A percentile compares a stretch with the other conserved stretches of the same genome.
Evolutionary conservation across 306 rosid species (phyloP).

Genomic region (Acacia acuminata): DNA sequence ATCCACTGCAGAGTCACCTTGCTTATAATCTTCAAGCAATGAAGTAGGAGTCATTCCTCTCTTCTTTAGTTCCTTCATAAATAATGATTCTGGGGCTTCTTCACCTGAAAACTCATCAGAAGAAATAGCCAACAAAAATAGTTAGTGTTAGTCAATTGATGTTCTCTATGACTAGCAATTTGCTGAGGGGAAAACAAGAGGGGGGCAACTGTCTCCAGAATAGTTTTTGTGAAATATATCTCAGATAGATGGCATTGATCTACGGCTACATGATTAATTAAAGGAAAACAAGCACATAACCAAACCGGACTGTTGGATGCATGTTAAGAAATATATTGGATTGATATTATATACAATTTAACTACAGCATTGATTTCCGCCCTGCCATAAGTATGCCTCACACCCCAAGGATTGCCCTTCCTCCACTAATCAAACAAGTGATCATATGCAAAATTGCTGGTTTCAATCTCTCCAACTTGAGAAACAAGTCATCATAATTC

Average conservation of each 20-base stretch:
- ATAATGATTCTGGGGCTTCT: constrained; percentile 91
- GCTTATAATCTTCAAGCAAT: constrained; percentile 76
- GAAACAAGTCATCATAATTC: background rate
- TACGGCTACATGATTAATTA: background rate
- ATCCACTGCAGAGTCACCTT: constrained; percentile 52
- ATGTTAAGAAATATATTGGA: background rate
- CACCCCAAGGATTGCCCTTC: background rate
- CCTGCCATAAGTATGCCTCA: constrained; percentile 1
- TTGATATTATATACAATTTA: background rate
- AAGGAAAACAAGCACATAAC: background rate
- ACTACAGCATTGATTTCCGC: background rate
- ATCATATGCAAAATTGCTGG: background rate
- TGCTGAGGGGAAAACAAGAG: background rate
- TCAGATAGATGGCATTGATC: background rate
- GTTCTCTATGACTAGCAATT: background rate
- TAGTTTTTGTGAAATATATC: background rate
- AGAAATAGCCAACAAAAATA: constrained; percentile 30
- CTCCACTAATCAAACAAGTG: background rate
- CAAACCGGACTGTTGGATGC: background rate
- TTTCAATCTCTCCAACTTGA: background rate
- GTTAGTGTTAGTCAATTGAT: constrained; percentile 11
- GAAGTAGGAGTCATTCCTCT: constrained; percentile 96
- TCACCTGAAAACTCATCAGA: constrained; percentile 59
- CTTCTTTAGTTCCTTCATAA: constrained; percentile 90
- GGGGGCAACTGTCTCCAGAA: background rate